Evolutionary conservation across 2,329 filamentous ascomycete species (phyloP).

Genomic region (Chalaropsis thielavioides): DNA sequence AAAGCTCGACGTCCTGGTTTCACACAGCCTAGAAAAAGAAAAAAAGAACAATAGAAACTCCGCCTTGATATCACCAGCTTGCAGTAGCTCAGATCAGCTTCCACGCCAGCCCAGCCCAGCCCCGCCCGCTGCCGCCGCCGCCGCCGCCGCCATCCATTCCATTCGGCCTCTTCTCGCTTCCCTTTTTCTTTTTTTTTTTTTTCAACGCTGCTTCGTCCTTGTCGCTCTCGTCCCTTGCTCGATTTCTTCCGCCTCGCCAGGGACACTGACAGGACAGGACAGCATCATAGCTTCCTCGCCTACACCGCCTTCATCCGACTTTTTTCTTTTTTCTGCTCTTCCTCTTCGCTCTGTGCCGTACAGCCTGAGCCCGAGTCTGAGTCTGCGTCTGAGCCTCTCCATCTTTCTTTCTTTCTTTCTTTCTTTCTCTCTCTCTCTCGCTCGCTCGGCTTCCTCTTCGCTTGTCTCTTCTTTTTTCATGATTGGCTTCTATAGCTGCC

Average conservation of each 20-base stretch:
- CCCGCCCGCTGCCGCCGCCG: too few relatives aligned
- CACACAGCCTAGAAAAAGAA: not conserved
- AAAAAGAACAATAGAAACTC: not conserved
- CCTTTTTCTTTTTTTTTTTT: not conserved
- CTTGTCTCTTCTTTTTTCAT: not conserved
- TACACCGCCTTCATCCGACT: not conserved
- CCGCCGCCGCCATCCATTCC: not conserved
- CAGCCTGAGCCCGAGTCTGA: not conserved
- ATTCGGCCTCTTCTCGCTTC: not conserved
- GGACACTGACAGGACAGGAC: not conserved
- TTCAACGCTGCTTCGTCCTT: not conserved
- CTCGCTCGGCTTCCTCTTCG: not conserved
- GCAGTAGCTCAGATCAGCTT: not conserved
- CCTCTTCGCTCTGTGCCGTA: not conserved
- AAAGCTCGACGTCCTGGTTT: not conserved
- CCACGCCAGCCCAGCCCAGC: not conserved
- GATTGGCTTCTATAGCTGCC: not conserved
- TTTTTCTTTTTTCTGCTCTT: not conserved
- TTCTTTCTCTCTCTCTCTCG: not conserved
- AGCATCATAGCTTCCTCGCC: conserved; percentile 5
- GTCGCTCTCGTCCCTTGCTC: not conserved
- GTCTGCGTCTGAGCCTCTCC: not conserved
- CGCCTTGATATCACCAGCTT: not conserved
- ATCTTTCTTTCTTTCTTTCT: not conserved
- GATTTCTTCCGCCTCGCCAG: not conserved